Percentiles rank a stretch among this genome's conserved stretches.
Conservation (phyloP, 192 early-diverging fungal species). For the Coemansia furcata region DNA sequence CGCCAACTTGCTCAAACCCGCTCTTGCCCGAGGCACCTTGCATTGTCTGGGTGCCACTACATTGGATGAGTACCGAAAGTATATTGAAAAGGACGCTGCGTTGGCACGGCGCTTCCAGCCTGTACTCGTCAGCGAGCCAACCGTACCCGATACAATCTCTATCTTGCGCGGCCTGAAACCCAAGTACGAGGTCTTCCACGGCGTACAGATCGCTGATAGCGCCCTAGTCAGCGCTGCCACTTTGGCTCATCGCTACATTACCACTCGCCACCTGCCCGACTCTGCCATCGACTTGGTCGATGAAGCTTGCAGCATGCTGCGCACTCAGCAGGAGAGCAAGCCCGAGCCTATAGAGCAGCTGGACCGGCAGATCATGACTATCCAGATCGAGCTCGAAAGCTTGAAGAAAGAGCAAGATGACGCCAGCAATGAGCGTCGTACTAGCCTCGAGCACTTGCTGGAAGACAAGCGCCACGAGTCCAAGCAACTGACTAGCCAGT, state of each 20-base stretch:
- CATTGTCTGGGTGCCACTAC: slow-evolving; percentile 79
- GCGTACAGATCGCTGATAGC: slow-evolving; percentile 72
- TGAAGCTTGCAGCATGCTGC: slow-evolving; percentile 75
- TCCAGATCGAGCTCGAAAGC: slow-evolving; percentile 77
- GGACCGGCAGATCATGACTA: slow-evolving; percentile 71
- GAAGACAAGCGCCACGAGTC: slow-evolving; percentile 60
- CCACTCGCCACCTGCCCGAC: slow-evolving; percentile 70
- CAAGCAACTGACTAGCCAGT: slow-evolving; percentile 56
- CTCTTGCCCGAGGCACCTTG: slow-evolving; percentile 68
- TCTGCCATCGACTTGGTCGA: slow-evolving; percentile 83
- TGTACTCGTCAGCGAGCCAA: slow-evolving; percentile 69
- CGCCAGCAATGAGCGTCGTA: slow-evolving; percentile 63
- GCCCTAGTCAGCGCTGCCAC: slow-evolving; percentile 71
- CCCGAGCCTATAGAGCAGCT: slow-evolving; percentile 73
- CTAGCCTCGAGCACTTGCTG: slow-evolving; percentile 60
- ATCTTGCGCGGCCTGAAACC: slow-evolving; percentile 78
- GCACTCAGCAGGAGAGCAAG: slow-evolving; percentile 76
- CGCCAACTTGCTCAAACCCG: slow-evolving; percentile 79
- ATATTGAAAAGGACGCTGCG: slow-evolving; percentile 72
- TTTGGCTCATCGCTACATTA: slow-evolving; percentile 73
- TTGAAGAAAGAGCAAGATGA: slow-evolving; percentile 75
- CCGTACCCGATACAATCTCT: slow-evolving; percentile 68
- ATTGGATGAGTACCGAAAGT: slow-evolving; percentile 75
- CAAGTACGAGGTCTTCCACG: slow-evolving; percentile 76
- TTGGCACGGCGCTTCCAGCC: slow-evolving; percentile 77